These are phyloP conservation scores for Serendipita indica DNA, from an alignment of 768 basidiomycete species.

Conservation along the genomic window DNA sequence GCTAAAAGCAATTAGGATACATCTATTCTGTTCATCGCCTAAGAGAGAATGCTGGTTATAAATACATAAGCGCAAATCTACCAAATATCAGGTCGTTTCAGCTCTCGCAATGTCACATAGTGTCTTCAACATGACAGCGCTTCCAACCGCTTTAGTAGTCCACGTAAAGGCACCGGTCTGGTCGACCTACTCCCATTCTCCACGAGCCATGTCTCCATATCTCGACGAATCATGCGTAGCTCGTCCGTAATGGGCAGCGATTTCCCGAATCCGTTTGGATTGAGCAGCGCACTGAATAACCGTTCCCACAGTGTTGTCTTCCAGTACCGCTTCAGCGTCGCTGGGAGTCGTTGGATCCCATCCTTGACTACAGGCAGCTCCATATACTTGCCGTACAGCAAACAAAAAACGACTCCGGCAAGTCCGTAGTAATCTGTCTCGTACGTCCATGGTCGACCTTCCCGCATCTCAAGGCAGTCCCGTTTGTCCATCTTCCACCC, in stretches of 20 bases:
- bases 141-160: neutral
- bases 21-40: neutral
- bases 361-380: slow-evolving; percentile 42
- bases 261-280: slow-evolving; percentile 51
- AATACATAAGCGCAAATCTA: neutral
- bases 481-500: slow-evolving; percentile 83
- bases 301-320: slow-evolving; percentile 74
- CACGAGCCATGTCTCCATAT: slow-evolving; percentile 83
- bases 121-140: too few relatives aligned
- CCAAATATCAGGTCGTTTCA: too few relatives aligned
- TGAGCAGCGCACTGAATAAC: slow-evolving; percentile 75
- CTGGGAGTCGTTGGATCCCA: slow-evolving; percentile 35
- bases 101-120: too few relatives aligned
- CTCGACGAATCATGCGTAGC: slow-evolving; percentile 43
- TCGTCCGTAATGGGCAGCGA: slow-evolving; percentile 59
- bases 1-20: too few relatives aligned
- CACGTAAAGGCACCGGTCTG: neutral
- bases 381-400: slow-evolving; percentile 95
- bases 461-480: slow-evolving; percentile 85
- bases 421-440: slow-evolving; percentile 97
- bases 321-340: slow-evolving; percentile 90
- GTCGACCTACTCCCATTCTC: slow-evolving; percentile 72
- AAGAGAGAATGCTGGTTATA: neutral
- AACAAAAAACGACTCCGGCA: slow-evolving; percentile 83
- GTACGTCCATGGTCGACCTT: slow-evolving; percentile 77